Evolutionary conservation across 345 rosid genomes (phyloP).

Genomic region (Gossypium rotundifolium): DNA sequence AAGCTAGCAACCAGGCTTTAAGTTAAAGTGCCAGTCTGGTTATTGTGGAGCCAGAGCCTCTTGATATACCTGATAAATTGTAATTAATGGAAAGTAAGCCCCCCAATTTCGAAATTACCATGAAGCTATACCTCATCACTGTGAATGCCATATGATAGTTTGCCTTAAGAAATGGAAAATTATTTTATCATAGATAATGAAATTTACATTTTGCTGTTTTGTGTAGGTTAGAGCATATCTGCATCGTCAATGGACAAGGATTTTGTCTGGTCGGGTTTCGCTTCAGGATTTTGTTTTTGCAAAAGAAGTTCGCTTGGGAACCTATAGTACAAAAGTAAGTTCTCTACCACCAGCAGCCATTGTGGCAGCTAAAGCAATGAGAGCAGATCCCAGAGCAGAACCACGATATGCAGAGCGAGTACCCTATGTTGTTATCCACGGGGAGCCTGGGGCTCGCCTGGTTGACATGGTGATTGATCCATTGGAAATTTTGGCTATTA

Average conservation of each 20-base stretch:
- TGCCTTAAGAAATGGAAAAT: background rate
- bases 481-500: constrained; percentile 61
- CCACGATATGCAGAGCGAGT: constrained; percentile 88
- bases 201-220: constrained; percentile 8
- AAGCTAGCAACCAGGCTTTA: background rate
- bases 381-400: constrained; percentile 82
- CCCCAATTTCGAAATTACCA: background rate
- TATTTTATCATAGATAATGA: background rate
- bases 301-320: constrained; percentile 91
- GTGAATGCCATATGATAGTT: background rate
- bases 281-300: constrained; percentile 94
- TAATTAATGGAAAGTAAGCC: background rate
- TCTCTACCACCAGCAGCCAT: constrained; percentile 91
- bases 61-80: background rate
- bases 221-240: constrained; percentile 68
- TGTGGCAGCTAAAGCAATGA: constrained; percentile 84
- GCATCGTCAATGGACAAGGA: constrained; percentile 81
- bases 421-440: constrained; percentile 87
- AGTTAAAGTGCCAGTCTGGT: background rate
- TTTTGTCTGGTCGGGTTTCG: constrained; percentile 78
- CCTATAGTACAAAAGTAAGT: constrained; percentile 57
- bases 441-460: constrained; percentile 86
- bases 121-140: background rate
- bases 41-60: background rate
- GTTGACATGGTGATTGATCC: constrained; percentile 98